Evolutionary conservation across 805 yeast species (phyloP), one percentile per base, ranked within the genome.

Genomic region (Candida odintsovae): DNA sequence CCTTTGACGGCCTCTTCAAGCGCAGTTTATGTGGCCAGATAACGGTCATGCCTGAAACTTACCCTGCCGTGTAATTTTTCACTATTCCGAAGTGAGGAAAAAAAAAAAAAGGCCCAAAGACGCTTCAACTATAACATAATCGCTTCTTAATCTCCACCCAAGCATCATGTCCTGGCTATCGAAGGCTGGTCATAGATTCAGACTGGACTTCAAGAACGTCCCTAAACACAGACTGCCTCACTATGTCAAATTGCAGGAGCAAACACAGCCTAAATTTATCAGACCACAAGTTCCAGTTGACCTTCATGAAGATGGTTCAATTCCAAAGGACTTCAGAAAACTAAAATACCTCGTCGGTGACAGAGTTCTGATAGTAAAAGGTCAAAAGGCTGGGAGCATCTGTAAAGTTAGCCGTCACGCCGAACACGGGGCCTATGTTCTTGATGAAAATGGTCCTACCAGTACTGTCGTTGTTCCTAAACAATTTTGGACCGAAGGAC

Each of bases 271-370:
- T 7, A 62, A 57, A n/a, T 70, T 70, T 52, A 55, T 68, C 41
- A 63, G 62, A 49, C 63, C 69, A 11, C 56, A 58, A 7, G 46
- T 66, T 16, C 61, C 62, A n/a, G 51, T 60, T 10, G 67, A 58
- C 38, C 46, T 69, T 3, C 61, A 57, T 19, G 57, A 56, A 20
- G 61, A 60, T 19, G 63, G 65, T n/a, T 43, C 48, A 20, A 66
- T 59, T 22, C 74, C 73, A 54, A 68, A 70, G 15, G 72, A 67
- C 39, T 69, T 77, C 29, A 70, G 71, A 49, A 75, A 83, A 40
- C 75, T 85, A 71, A 82, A 78, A 41, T 80, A 78, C 52, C 70
- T 82, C 40, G 80, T 78, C 20, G 95, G 95, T 19, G 96, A 88
- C 66, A 71, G 83, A 50, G 95, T 86, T 2, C 76, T 88, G 60